phyloP scores from a whole-genome alignment of 768 basidiomycete species.

The Auricularia cornea region DNA sequence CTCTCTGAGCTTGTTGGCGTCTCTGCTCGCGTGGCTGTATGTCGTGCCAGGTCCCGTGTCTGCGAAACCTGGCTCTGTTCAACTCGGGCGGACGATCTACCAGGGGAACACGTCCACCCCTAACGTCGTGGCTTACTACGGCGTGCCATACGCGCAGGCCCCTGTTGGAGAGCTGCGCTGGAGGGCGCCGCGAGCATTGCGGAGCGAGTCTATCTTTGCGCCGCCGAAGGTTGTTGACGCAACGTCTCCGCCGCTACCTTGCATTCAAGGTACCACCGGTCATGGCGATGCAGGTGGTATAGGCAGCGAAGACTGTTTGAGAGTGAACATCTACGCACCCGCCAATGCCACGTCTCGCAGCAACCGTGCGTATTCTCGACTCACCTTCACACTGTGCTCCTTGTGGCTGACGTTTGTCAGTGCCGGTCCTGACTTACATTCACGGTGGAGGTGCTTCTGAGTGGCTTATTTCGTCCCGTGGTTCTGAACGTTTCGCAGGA shows the following conservation, averaged over 20 bases:
- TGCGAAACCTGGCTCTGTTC: slow-evolving; percentile 22
- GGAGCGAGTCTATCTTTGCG: background rate
- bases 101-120: slow-evolving; percentile 43
- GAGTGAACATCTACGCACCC: slow-evolving; percentile 58
- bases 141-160: slow-evolving; percentile 31
- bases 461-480: slow-evolving; percentile 5
- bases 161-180: slow-evolving; percentile 26
- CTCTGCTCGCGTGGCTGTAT: background rate
- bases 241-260: slow-evolving; percentile 14
- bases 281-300: slow-evolving; percentile 50
- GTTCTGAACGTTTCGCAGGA: slow-evolving; percentile 25
- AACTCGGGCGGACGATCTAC: slow-evolving; percentile 53
- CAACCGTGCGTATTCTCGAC: slow-evolving; percentile 33
- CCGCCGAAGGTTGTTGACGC: background rate
- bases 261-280: slow-evolving; percentile 49
- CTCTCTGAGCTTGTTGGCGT: background rate
- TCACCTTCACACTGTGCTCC: background rate
- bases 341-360: slow-evolving; percentile 36
- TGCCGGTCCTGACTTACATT: slow-evolving; percentile 35
- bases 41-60: background rate
- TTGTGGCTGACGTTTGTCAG: slow-evolving; percentile 6
- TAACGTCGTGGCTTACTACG: slow-evolving; percentile 48
- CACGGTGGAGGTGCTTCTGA: slow-evolving; percentile 24
- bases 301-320: slow-evolving; percentile 59
- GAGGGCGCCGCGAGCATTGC: slow-evolving; percentile 42